phyloP scores from a whole-genome alignment of 179 eudicot genomes.

The Vitellaria paradoxa region DNA sequence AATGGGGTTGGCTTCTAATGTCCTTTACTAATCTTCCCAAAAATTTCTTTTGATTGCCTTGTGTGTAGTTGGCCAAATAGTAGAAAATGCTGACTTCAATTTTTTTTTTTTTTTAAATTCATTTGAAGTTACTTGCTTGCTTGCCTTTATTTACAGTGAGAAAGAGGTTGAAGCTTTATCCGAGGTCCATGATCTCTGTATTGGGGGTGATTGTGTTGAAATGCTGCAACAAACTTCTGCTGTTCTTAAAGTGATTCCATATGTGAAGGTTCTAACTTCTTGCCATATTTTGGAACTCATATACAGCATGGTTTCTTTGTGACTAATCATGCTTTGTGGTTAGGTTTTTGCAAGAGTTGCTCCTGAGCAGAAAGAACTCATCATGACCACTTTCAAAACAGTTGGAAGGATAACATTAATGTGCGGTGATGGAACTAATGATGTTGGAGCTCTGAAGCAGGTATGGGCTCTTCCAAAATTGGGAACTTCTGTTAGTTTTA shows the following conservation, averaged over 20 bases:
- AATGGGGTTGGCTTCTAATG: too few species aligned
- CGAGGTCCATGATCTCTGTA: constrained; percentile 77
- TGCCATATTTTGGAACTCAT: background rate
- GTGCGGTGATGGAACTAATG: constrained; percentile 99
- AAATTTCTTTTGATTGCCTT: background rate
- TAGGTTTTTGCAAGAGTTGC: constrained; percentile 99
- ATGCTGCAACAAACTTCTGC: constrained; percentile 85
- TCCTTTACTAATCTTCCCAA: background rate
- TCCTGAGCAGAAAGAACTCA: constrained; percentile 96
- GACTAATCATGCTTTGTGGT: constrained; percentile 7
- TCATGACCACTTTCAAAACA: constrained; percentile 82
- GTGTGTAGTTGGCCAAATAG: background rate
- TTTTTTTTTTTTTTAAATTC: background rate
- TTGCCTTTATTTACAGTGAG: constrained; percentile 40
- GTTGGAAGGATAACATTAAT: constrained; percentile 92
- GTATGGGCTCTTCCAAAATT: constrained; percentile 25
- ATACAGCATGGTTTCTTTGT: background rate
- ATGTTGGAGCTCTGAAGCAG: constrained; percentile 98
- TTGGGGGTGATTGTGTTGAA: constrained; percentile 86
- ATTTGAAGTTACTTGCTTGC: constrained; percentile 12
- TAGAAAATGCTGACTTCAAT: background rate
- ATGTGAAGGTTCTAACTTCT: constrained; percentile 62
- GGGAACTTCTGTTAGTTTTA: too few species aligned
- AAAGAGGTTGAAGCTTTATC: constrained; percentile 73
- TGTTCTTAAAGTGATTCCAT: constrained; percentile 77